Evolutionary conservation across 768 basidiomycete species (phyloP), one percentile per base, ranked within the genome.

Genomic region (Pseudohyphozyma bogoriensis): DNA sequence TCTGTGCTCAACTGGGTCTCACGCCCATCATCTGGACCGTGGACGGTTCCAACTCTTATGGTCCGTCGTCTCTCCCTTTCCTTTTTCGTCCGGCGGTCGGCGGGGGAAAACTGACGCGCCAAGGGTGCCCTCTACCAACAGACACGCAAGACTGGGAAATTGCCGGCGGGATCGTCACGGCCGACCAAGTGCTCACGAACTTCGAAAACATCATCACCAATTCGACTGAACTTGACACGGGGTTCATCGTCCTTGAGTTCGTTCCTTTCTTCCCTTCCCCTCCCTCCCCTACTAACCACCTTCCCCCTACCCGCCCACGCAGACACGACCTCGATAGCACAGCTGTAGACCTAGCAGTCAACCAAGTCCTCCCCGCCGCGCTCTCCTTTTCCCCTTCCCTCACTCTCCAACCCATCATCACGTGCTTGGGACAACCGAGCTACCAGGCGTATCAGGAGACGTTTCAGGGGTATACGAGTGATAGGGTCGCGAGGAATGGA

Each of bases 201-300:
- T 89, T 88, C 82, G 77, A 87, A 65, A 75, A 75, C 64, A 89
- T 92, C 75, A 75, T 89, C 52, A 75, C 75, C 55, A 74, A 73
- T 50, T 28, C 36, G 2, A 9, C 47, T 3, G 13, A 4, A 18
- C 28, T 49, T 16, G 76, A 75, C 56, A 75, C 73, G 50, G 90
- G 90, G 13, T 93, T 93, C 78, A 88, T 93, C 68, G 86, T 88
- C 55, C 79, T 93, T 37, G 86, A n/a, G 4, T n/a, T n/a, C n/a
- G n/a, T n/a, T n/a, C n/a, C n/a, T n/a, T n/a, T n/a, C n/a, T n/a
- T n/a, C n/a, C n/a, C n/a, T n/a, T n/a, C n/a, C n/a, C n/a, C n/a
- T n/a, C n/a, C n/a, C n/a, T n/a, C n/a, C n/a, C n/a, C n/a, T n/a
- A n/a, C n/a, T n/a, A n/a, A n/a, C n/a, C n/a, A n/a, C n/a, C n/a